Conservation (phyloP, 768 basidiomycete species). For the Macrocybe gigantea region DNA sequence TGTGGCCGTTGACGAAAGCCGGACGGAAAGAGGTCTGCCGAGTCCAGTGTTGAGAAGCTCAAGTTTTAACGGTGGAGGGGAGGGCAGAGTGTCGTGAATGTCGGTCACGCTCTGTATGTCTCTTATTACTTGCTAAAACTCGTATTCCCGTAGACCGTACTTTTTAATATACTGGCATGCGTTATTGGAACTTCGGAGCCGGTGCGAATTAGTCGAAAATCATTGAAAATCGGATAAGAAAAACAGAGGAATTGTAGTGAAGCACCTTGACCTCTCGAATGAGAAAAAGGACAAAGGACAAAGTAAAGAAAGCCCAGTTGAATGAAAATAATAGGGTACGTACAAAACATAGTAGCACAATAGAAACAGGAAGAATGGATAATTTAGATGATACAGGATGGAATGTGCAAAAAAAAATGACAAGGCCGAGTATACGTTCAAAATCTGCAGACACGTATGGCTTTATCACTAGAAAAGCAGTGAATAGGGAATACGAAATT, state of each 20-base stretch:
- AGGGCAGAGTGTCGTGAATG: constrained; percentile 13
- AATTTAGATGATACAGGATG: no score
- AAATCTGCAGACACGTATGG: background rate
- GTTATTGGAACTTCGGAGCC: background rate
- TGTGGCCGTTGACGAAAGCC: constrained; percentile 38
- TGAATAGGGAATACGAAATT: constrained; percentile 12
- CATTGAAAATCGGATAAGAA: no score
- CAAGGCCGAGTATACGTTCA: background rate
- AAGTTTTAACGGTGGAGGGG: constrained; percentile 13
- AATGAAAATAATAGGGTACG: no score
- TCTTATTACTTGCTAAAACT: background rate
- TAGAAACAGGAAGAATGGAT: no score
- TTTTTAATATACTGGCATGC: background rate
- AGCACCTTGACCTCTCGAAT: no score
- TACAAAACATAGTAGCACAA: no score
- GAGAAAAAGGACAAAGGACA: no score
- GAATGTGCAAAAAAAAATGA: no score
- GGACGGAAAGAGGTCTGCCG: constrained; percentile 56
- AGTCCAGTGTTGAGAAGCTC: constrained; percentile 53
- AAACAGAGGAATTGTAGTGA: no score
- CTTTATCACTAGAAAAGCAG: background rate
- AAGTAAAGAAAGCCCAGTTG: no score
- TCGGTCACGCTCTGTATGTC: background rate
- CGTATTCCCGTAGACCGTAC: background rate
- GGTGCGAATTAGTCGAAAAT: no score